Evolutionary conservation across 352 stramenopile genomes (phyloP).

Genomic region (Pythium brachiatum): DNA sequence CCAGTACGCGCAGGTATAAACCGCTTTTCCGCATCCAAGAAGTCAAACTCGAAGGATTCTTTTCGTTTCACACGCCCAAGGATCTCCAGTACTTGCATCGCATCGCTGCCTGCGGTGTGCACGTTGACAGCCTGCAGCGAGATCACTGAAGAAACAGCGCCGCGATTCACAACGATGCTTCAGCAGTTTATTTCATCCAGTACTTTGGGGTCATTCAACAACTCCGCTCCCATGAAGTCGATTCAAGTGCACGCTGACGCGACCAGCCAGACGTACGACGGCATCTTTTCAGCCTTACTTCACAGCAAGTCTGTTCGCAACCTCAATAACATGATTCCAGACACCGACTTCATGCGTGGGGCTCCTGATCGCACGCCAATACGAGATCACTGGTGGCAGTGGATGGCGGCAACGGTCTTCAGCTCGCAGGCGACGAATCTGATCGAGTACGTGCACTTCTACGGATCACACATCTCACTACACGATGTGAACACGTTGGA

Average conservation of each 20-base stretch:
- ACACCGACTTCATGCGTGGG: neutral
- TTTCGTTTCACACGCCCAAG: neutral
- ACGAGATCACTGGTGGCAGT: neutral
- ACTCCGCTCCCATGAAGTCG: neutral
- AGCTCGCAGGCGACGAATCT: neutral
- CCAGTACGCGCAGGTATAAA: neutral
- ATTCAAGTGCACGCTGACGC: neutral
- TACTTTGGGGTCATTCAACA: neutral
- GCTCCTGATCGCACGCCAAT: neutral
- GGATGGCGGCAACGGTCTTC: neutral
- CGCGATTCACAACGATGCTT: neutral
- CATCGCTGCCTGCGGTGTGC: neutral
- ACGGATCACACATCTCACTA: neutral
- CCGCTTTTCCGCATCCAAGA: neutral
- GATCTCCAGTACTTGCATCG: neutral
- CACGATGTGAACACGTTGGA: too few relatives aligned
- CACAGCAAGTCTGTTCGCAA: neutral
- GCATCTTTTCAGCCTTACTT: neutral
- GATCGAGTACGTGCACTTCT: neutral
- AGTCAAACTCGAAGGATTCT: neutral
- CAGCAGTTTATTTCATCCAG: neutral
- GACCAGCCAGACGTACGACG: neutral
- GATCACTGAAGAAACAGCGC: neutral
- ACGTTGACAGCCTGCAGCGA: neutral
- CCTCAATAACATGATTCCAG: neutral